phyloP scores from a whole-genome alignment of 306 rosid genomes.

The Glycine latifolia region DNA sequence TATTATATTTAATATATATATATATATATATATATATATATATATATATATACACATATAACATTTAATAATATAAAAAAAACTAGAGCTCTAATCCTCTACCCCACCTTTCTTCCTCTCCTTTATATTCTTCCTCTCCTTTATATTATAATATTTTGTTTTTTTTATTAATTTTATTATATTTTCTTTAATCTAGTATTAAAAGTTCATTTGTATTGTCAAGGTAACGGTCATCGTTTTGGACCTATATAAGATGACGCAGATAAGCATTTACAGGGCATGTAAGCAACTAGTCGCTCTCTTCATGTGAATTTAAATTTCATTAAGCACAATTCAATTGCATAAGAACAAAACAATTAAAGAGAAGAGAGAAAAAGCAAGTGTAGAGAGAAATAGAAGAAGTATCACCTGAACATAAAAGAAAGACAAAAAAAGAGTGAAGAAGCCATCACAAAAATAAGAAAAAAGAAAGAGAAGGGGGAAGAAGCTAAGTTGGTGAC shows the following conservation, averaged over 20 bases:
- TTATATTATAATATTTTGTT: background rate
- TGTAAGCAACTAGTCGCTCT: no score
- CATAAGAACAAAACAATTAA: background rate
- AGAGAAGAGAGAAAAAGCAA: background rate
- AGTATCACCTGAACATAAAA: no score
- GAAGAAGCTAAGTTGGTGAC: background rate
- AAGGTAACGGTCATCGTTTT: no score
- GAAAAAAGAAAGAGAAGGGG: no score
- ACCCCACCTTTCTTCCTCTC: background rate
- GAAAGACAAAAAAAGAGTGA: background rate
- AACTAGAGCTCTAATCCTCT: background rate
- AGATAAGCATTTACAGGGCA: no score
- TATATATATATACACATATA: no score
- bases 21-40: no score
- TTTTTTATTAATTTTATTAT: no score
- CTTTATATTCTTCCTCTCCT: background rate
- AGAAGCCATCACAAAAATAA: background rate
- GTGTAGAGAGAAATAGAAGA: background rate
- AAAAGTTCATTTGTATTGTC: background rate
- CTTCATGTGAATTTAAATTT: no score
- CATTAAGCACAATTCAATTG: background rate
- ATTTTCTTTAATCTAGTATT: background rate
- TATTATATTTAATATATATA: no score
- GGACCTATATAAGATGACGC: no score
- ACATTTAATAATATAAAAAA: no score